Conservation (phyloP, 176 grass and related monocot species). For the Musa acuminata region DNA sequence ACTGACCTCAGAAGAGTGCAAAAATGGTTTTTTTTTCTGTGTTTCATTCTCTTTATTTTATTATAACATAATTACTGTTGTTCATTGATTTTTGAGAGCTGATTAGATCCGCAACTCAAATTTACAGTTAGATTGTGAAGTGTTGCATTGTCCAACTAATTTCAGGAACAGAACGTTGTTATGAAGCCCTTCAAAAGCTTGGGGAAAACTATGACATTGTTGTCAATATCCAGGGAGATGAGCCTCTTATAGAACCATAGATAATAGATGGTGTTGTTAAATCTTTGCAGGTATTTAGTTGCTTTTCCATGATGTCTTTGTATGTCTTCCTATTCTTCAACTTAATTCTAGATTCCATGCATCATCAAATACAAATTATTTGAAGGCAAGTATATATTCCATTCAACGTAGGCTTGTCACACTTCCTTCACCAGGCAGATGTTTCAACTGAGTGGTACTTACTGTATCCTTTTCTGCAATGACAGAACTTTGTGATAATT, state of each 20-base stretch:
- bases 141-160: neutral
- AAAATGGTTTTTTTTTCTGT: conserved; percentile 44
- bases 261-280: conserved; percentile 95
- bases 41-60: neutral
- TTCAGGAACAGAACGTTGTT: conserved; percentile 77
- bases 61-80: conserved; percentile 2
- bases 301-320: conserved; percentile 23
- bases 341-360: neutral
- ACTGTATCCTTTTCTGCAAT: too few species aligned
- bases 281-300: conserved; percentile 60
- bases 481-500: too few species aligned
- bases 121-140: neutral
- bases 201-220: conserved; percentile 65
- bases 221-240: conserved; percentile 90
- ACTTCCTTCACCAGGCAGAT: too few species aligned
- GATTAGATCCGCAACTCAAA: too few species aligned
- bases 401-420: too few species aligned
- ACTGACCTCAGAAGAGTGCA: conserved; percentile 82
- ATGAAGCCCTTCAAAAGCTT: conserved; percentile 69
- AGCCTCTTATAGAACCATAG: conserved; percentile 85
- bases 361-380: neutral
- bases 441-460: too few species aligned
- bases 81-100: neutral
- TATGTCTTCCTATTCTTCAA: neutral
- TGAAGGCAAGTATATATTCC: too few species aligned